phyloP scores from a whole-genome alignment of 1,284 basidiomycete genomes.

The Fomitopsis schrenkii region DNA sequence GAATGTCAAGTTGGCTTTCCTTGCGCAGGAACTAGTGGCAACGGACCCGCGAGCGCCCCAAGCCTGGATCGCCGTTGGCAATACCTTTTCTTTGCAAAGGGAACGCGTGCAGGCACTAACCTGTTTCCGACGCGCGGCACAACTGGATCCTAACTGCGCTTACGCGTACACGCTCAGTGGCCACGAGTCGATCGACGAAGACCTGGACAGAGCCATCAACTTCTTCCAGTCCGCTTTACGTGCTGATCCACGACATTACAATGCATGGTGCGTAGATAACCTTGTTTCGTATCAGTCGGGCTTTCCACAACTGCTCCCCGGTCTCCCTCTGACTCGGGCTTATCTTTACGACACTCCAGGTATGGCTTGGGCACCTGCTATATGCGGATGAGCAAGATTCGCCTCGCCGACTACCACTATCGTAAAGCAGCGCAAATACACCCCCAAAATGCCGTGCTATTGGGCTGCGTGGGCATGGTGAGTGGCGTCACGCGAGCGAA shows the following conservation, averaged over 20 bases:
- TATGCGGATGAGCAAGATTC: constrained; percentile 84
- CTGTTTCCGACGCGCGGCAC: constrained; percentile 86
- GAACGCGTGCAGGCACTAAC: constrained; percentile 88
- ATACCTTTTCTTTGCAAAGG: constrained; percentile 88
- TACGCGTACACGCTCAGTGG: constrained; percentile 94
- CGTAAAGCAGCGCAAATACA: constrained; percentile 87
- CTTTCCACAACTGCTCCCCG: not conserved
- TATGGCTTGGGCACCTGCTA: constrained; percentile 97
- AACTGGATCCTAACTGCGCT: constrained; percentile 80
- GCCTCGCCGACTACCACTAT: constrained; percentile 93
- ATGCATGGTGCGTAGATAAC: constrained; percentile 74
- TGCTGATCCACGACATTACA: constrained; percentile 87
- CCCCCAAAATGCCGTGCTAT: constrained; percentile 84
- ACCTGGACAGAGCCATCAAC: constrained; percentile 82
- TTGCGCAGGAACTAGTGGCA: constrained; percentile 85
- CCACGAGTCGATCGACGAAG: constrained; percentile 92
- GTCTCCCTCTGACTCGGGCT: constrained; percentile 8
- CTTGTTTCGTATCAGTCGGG: constrained; percentile 1
- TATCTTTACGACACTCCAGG: constrained; percentile 43
- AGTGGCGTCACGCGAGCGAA: constrained; percentile 28
- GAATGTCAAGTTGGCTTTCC: constrained; percentile 78
- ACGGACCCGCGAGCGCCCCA: constrained; percentile 80
- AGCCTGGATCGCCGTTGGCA: constrained; percentile 93
- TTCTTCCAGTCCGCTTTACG: constrained; percentile 89
- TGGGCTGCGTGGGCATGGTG: constrained; percentile 90